Evolutionary conservation across 108 stramenopile genomes (phyloP).

Genomic region (Bacterosira constricta): DNA sequence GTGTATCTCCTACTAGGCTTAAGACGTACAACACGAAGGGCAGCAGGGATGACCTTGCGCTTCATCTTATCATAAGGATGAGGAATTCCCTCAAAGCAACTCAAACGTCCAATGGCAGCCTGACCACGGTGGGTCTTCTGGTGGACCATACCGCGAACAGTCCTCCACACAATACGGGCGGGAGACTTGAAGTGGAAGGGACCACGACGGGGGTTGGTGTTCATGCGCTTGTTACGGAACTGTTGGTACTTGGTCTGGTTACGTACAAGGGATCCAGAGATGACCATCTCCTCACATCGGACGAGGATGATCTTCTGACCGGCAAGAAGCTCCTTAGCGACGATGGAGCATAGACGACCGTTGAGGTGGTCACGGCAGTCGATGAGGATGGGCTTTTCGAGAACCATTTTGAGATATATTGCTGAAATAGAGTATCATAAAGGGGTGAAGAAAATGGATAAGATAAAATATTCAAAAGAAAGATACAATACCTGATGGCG

Average conservation of each 20-base stretch:
- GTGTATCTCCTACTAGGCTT: slow-evolving; percentile 93
- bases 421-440: not conserved
- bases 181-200: slow-evolving; percentile 99
- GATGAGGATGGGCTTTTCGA: slow-evolving; percentile 77
- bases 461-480: not conserved
- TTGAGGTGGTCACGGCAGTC: slow-evolving; percentile 99
- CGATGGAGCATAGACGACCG: slow-evolving; percentile 97
- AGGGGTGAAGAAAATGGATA: not conserved
- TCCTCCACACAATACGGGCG: slow-evolving; percentile 97
- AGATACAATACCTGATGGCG: not conserved
- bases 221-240: slow-evolving; percentile 96
- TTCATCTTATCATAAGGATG: slow-evolving; percentile 98
- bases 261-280: slow-evolving; percentile 94
- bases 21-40: slow-evolving; percentile 93
- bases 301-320: slow-evolving; percentile 98
- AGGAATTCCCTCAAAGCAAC: slow-evolving; percentile 99
- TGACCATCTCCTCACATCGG: slow-evolving; percentile 95
- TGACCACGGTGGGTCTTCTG: slow-evolving; percentile 98
- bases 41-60: slow-evolving; percentile 98
- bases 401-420: slow-evolving; percentile 13
- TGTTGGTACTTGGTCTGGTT: slow-evolving; percentile 98
- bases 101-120: slow-evolving; percentile 92
- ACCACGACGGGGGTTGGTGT: slow-evolving; percentile 96
- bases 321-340: slow-evolving; percentile 98
- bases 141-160: slow-evolving; percentile 99